Evolutionary conservation across 1,284 basidiomycete genomes (phyloP).

Genomic region (Boletellus deceptivus): DNA sequence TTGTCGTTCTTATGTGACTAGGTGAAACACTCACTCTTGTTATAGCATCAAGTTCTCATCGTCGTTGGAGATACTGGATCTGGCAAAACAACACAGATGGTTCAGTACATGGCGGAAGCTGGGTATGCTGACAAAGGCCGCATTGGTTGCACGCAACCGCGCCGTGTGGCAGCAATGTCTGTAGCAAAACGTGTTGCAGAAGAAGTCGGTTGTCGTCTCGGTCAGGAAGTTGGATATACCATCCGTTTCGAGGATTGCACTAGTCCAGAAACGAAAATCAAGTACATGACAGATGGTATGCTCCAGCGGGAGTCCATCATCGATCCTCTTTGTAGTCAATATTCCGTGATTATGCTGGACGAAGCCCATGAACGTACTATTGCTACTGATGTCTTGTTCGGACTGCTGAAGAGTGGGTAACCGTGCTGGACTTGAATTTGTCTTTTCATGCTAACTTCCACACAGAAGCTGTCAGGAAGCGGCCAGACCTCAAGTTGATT

Average conservation of each 20-base stretch:
- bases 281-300: constrained; percentile 99
- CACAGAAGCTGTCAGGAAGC: constrained; percentile 88
- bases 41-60: constrained; percentile 90
- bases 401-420: constrained; percentile 87
- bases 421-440: neutral
- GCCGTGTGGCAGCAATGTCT: constrained; percentile 99
- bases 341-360: constrained; percentile 97
- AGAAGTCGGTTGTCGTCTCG: constrained; percentile 95
- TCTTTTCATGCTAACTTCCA: constrained; percentile 20
- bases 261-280: constrained; percentile 96
- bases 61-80: constrained; percentile 96
- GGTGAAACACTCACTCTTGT: constrained; percentile 23
- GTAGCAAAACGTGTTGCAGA: constrained; percentile 98
- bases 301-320: constrained; percentile 95
- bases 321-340: constrained; percentile 89
- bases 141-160: constrained; percentile 96
- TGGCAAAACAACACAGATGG: constrained; percentile 94
- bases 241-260: constrained; percentile 99
- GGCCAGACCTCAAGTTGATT: constrained; percentile 95
- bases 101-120: constrained; percentile 88
- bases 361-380: constrained; percentile 99
- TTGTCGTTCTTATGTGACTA: constrained; percentile 17
- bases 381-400: constrained; percentile 96
- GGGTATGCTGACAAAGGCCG: constrained; percentile 85
- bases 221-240: constrained; percentile 96